Percentiles rank a stretch among this genome's conserved stretches.
phyloP scores from a whole-genome alignment of 129 eudicot species.

The Saussurea involucrata region DNA sequence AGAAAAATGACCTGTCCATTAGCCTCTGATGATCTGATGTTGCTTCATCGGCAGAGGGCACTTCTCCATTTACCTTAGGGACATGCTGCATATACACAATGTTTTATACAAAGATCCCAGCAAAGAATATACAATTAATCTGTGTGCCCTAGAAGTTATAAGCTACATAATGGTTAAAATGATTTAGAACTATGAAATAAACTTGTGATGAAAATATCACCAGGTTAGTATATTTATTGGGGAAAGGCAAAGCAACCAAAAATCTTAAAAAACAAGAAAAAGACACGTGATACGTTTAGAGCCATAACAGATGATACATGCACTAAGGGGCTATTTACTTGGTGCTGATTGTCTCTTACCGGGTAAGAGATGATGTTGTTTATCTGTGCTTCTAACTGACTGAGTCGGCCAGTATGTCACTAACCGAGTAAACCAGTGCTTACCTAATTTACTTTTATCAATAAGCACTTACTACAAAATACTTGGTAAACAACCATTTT shows the following conservation, averaged over 20 bases:
- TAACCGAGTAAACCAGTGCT: no score
- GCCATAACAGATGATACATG: not conserved
- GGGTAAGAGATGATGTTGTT: not conserved
- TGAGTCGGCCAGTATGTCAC: no score
- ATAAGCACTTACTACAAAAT: no score
- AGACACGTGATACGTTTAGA: not conserved
- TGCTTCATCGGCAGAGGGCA: slow-evolving; percentile 70
- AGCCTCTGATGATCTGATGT: slow-evolving; percentile 80
- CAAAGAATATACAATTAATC: not conserved
- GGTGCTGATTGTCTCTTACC: not conserved
- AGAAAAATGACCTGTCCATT: slow-evolving; percentile 41
- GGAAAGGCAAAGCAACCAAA: not conserved
- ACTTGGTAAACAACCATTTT: no score
- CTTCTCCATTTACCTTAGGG: slow-evolving; percentile 78
- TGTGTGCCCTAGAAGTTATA: not conserved
- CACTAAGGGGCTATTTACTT: not conserved
- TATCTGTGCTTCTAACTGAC: no score
- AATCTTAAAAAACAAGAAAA: not conserved
- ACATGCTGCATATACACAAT: slow-evolving; percentile 65
- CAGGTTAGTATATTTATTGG: not conserved
- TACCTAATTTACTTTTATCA: no score
- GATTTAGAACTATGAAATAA: not conserved
- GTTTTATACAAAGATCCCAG: not conserved
- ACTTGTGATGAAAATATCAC: not conserved
- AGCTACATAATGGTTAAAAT: not conserved